These are phyloP conservation scores for Fusarium dlaminii DNA, from an alignment of 2,329 filamentous ascomycete species.

Conservation along the genomic window DNA sequence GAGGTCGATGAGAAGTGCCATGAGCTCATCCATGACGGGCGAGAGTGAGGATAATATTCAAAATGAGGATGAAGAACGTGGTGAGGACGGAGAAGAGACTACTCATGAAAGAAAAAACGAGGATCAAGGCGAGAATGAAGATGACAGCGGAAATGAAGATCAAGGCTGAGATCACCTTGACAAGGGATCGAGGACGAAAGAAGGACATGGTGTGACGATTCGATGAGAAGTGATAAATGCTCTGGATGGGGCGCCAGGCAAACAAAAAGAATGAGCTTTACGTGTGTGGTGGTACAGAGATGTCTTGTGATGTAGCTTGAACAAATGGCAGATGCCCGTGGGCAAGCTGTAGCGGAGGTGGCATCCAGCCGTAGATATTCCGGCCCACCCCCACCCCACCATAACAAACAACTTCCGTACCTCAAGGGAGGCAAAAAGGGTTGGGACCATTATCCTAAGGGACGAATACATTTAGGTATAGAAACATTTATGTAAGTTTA, in stretches of 20 bases:
- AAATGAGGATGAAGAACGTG: too few species aligned
- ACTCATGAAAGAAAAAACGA: too few species aligned
- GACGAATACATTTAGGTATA: rapidly evolving
- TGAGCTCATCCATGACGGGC: background rate
- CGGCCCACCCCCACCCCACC: background rate
- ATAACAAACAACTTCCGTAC: background rate
- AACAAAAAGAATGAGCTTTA: rapidly evolving
- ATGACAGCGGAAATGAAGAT: too few species aligned
- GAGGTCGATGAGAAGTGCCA: background rate
- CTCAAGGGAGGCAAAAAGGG: rapidly evolving
- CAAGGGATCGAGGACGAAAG: too few species aligned
- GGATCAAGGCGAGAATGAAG: too few species aligned
- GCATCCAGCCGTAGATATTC: background rate
- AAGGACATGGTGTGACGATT: too few species aligned
- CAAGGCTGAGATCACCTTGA: too few species aligned
- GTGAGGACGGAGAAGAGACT: too few species aligned
- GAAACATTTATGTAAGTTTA: rapidly evolving
- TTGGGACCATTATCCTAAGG: rapidly evolving
- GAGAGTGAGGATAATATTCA: background rate
- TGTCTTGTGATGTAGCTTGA: background rate
- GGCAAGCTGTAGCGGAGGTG: background rate
- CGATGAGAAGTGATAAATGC: background rate
- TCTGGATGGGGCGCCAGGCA: background rate
- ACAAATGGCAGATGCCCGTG: background rate
- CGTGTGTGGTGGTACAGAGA: background rate